phyloP scores from a whole-genome alignment of 352 stramenopile genomes.

The Phytophthora idaei region DNA sequence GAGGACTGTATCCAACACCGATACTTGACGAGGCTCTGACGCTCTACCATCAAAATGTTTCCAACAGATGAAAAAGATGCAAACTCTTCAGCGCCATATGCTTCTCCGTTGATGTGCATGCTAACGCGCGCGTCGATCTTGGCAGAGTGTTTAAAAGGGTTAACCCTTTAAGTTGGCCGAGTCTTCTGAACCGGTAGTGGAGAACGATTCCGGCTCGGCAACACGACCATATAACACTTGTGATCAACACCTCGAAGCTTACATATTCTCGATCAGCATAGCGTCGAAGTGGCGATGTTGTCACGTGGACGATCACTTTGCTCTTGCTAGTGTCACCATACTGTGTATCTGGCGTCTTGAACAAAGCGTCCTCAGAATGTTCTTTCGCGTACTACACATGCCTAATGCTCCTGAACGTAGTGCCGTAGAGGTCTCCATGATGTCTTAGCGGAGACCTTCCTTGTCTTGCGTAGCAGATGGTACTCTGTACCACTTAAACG shows the following conservation, averaged over 20 bases:
- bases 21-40: not conserved
- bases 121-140: not conserved
- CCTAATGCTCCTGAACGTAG: not conserved
- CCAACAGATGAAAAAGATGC: slow-evolving; percentile 18
- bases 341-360: not conserved
- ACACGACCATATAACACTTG: too few relatives aligned
- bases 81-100: slow-evolving; percentile 24
- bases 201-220: not conserved
- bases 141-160: not conserved
- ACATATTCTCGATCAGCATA: not conserved
- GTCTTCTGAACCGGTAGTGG: not conserved
- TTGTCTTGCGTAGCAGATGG: not conserved
- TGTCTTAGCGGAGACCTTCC: not conserved
- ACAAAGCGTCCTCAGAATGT: slow-evolving; percentile 15
- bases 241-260: not conserved
- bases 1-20: not conserved
- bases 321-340: not conserved
- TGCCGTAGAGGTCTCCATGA: not conserved
- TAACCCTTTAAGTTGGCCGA: not conserved
- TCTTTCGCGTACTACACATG: not conserved
- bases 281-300: slow-evolving; percentile 10
- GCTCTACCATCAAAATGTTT: slow-evolving; percentile 7
- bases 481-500: slow-evolving; percentile 9
- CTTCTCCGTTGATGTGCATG: slow-evolving; percentile 20
- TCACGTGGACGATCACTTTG: not conserved